A percentile compares a stretch with the other conserved stretches of the same genome.
Evolutionary conservation across 2,329 filamentous ascomycete genomes (phyloP).

Genomic region (Drechslera avenae): DNA sequence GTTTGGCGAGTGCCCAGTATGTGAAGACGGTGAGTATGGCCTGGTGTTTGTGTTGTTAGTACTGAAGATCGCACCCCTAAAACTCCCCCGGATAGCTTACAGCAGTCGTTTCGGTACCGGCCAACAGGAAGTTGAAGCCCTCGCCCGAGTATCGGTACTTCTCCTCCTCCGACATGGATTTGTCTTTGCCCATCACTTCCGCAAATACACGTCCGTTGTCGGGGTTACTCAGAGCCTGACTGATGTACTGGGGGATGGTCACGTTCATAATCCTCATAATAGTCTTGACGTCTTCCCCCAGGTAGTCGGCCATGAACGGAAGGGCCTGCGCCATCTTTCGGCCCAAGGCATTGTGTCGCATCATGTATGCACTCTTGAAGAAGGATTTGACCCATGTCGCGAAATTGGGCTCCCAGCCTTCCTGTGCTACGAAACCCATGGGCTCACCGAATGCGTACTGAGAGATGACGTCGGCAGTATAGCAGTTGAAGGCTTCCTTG

Average conservation of each 20-base stretch:
- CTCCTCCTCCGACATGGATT: conserved; percentile 28
- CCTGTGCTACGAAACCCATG: conserved; percentile 35
- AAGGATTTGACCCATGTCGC: conserved; percentile 36
- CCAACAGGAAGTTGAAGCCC: conserved; percentile 34
- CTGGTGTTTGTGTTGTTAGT: conserved; percentile 25
- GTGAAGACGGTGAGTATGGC: conserved; percentile 40
- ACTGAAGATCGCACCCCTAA: not conserved
- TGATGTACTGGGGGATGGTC: conserved; percentile 31
- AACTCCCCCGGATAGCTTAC: conserved; percentile 13
- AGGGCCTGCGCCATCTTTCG: conserved; percentile 31
- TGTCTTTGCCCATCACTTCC: conserved; percentile 26
- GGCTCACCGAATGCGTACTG: conserved; percentile 35
- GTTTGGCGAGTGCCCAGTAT: conserved; percentile 44
- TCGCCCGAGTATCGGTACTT: conserved; percentile 32
- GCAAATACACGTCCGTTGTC: conserved; percentile 34
- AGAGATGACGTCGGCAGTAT: conserved; percentile 34
- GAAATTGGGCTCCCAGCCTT: conserved; percentile 36
- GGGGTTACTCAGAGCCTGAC: conserved; percentile 28
- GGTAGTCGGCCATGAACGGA: conserved; percentile 34
- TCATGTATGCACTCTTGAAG: conserved; percentile 36
- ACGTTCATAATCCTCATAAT: conserved; percentile 36
- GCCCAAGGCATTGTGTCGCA: conserved; percentile 32
- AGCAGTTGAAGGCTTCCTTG: conserved; percentile 38
- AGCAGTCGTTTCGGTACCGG: conserved; percentile 34
- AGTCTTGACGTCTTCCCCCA: conserved; percentile 33